These are phyloP conservation scores for Bipolaris gigantea DNA, from an alignment of 2,329 filamentous ascomycete genomes.

Conservation along the genomic window DNA sequence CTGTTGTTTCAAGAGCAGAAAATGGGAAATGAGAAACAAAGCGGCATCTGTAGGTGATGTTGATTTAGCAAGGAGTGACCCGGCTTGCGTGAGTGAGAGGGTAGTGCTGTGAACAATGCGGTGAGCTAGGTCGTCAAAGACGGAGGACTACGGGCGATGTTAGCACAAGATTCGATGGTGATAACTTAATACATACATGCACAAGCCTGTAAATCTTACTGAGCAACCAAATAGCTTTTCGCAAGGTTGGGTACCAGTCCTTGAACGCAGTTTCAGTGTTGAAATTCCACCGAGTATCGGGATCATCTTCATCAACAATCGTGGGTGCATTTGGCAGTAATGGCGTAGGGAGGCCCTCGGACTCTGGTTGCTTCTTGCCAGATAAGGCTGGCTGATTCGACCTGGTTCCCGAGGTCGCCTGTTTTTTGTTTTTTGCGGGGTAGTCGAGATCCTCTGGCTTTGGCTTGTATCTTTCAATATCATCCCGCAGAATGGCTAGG, in stretches of 20 bases:
- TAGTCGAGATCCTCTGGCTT: constrained; percentile 68
- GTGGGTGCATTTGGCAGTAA: constrained; percentile 53
- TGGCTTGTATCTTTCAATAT: constrained; percentile 68
- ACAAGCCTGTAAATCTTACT: constrained; percentile 71
- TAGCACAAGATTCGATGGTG: neutral
- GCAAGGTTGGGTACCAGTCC: constrained; percentile 68
- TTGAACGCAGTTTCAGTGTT: constrained; percentile 60
- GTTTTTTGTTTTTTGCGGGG: constrained; percentile 55
- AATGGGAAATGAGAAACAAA: constrained; percentile 91
- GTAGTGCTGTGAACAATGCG: constrained; percentile 91
- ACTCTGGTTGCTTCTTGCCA: constrained; percentile 55
- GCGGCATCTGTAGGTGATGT: constrained; percentile 73
- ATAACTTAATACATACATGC: constrained; percentile 53
- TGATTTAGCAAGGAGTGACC: constrained; percentile 67
- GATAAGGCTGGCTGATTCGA: constrained; percentile 53
- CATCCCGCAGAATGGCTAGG: constrained; percentile 63
- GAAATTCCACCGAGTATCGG: constrained; percentile 55
- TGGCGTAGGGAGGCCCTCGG: constrained; percentile 37
- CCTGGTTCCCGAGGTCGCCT: constrained; percentile 47
- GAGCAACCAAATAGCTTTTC: constrained; percentile 68
- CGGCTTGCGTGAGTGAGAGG: constrained; percentile 75
- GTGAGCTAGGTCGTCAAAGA: constrained; percentile 73
- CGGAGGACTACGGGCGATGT: constrained; percentile 55
- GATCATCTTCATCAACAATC: constrained; percentile 56
- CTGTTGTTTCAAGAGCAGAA: constrained; percentile 93